Conservation (phyloP, 2,329 filamentous ascomycete genomes). For the Phyllachora maydis region DNA sequence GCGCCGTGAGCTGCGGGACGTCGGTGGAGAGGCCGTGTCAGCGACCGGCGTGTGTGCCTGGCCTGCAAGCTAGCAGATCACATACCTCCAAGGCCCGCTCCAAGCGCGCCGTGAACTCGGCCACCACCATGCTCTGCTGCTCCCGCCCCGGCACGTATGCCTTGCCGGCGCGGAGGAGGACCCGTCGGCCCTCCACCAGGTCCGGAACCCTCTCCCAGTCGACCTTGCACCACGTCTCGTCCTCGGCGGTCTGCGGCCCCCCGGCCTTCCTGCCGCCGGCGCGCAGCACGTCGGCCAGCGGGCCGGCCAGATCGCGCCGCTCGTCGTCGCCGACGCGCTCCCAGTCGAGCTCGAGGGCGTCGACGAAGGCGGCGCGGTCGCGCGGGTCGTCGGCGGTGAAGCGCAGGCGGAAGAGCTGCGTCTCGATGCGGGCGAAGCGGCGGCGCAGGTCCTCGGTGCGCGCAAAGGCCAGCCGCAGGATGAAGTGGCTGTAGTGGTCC, state of each 20-base stretch:
- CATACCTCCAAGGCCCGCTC: constrained; percentile 67
- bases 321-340: constrained; percentile 66
- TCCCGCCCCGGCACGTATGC: constrained; percentile 81
- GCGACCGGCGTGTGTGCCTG: too few relatives aligned
- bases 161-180: constrained; percentile 61
- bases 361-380: constrained; percentile 60
- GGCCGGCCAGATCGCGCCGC: constrained; percentile 37
- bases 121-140: constrained; percentile 73
- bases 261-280: constrained; percentile 17
- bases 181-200: constrained; percentile 58
- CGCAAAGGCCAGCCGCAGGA: constrained; percentile 79
- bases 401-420: constrained; percentile 69
- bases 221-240: constrained; percentile 88
- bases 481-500: constrained; percentile 97
- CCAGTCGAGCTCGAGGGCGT: constrained; percentile 63
- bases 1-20: constrained; percentile 50
- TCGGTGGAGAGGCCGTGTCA: constrained; percentile 1
- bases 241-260: constrained; percentile 28
- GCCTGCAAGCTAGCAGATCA: too few relatives aligned
- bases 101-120: constrained; percentile 62
- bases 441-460: constrained; percentile 76
- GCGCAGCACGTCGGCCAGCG: constrained; percentile 31
- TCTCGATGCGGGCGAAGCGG: constrained; percentile 72
- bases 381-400: constrained; percentile 54
- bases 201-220: constrained; percentile 90